Evolutionary conservation across 2,329 filamentous ascomycete species (phyloP).

Genomic region (Cyclaneusma minus): DNA sequence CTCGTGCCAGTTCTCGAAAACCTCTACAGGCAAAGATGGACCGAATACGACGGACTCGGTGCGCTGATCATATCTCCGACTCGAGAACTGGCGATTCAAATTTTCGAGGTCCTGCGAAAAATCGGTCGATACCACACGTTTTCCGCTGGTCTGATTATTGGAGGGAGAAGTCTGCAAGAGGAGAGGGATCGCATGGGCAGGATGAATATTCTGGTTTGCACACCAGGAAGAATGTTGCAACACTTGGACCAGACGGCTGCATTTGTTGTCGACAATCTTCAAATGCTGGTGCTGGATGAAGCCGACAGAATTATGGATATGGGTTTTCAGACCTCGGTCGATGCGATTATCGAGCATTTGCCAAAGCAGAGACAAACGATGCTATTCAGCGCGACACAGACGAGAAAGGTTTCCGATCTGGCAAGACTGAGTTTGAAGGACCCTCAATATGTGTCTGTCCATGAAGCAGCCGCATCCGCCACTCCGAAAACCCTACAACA

Average conservation of each 20-base stretch:
- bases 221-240: conserved; percentile 86
- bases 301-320: conserved; percentile 96
- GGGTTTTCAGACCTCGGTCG: conserved; percentile 82
- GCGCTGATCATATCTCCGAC: conserved; percentile 90
- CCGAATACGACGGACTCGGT: conserved; percentile 78
- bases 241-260: conserved; percentile 88
- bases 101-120: conserved; percentile 85
- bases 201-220: conserved; percentile 97
- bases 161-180: conserved; percentile 79
- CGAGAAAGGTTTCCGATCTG: conserved; percentile 82
- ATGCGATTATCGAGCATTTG: conserved; percentile 84
- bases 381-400: conserved; percentile 93
- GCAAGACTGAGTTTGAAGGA: conserved; percentile 77
- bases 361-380: conserved; percentile 78
- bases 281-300: conserved; percentile 88
- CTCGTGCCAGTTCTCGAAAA: conserved; percentile 85
- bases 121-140: conserved; percentile 80
- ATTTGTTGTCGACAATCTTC: conserved; percentile 78
- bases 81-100: conserved; percentile 88
- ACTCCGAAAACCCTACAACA: conserved; percentile 79
- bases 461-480: conserved; percentile 64
- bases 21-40: conserved; percentile 77
- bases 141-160: conserved; percentile 85
- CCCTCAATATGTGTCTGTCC: conserved; percentile 89
- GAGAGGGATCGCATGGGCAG: conserved; percentile 69